Conservation (phyloP, 202 grass and related monocot genomes). For the Panicum hallii region DNA sequence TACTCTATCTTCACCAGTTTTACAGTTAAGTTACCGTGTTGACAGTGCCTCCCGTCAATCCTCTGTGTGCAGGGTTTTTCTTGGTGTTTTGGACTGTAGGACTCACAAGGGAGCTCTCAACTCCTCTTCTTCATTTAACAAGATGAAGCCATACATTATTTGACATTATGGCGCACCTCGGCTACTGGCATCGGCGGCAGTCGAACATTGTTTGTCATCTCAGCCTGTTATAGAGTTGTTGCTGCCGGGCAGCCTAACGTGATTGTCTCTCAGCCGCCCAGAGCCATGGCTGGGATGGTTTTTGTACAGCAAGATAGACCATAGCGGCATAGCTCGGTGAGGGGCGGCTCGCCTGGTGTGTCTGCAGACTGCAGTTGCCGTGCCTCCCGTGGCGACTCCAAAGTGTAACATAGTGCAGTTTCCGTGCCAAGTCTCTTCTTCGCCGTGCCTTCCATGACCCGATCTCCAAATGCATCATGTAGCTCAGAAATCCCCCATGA, state of each 20-base stretch:
- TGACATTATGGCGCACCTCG: conserved; percentile 13
- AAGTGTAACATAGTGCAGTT: conserved; percentile 39
- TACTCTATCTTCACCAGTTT: neutral
- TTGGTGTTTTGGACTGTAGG: conserved; percentile 53
- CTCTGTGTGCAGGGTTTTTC: conserved; percentile 42
- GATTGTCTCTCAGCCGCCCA: neutral
- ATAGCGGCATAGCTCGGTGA: neutral
- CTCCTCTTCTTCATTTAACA: conserved; percentile 31
- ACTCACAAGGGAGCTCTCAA: conserved; percentile 17
- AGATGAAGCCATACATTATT: conserved; percentile 47
- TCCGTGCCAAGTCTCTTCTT: conserved; percentile 10
- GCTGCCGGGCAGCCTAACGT: conserved; percentile 15
- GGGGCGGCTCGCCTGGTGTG: conserved; percentile 8
- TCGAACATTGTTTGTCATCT: neutral
- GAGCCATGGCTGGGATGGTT: neutral
- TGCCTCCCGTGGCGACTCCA: neutral
- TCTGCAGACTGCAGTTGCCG: neutral
- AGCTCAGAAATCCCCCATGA: neutral
- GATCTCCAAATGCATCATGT: neutral
- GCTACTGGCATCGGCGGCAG: neutral
- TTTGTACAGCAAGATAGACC: conserved; percentile 54
- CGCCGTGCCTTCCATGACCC: neutral
- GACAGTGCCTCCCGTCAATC: neutral
- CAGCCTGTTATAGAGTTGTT: conserved; percentile 20
- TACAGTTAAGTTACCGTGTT: neutral